A percentile compares a stretch with the other conserved stretches of the same genome.
Conservation (phyloP, 345 rosid species). For the Salix suchowensis region DNA sequence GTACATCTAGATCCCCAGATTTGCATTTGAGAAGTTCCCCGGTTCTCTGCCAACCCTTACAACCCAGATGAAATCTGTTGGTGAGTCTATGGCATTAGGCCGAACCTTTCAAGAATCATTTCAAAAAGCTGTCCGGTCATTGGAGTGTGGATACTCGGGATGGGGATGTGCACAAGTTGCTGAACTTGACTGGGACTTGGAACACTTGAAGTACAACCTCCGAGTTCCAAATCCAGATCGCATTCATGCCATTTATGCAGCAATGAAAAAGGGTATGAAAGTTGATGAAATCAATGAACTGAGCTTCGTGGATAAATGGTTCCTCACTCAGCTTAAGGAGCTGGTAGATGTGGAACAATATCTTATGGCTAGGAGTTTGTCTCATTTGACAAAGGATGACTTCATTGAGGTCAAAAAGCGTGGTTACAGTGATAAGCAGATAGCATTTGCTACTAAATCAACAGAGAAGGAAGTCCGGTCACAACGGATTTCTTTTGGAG, state of each 20-base stretch:
- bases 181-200: conserved; percentile 94
- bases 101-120: conserved; percentile 96
- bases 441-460: conserved; percentile 83
- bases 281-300: conserved; percentile 77
- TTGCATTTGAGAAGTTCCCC: conserved; percentile 98
- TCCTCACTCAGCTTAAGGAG: conserved; percentile 84
- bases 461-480: conserved; percentile 76
- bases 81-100: conserved; percentile 91
- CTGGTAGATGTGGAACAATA: conserved; percentile 88
- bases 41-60: conserved; percentile 85
- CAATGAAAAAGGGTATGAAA: conserved; percentile 94
- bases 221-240: conserved; percentile 89
- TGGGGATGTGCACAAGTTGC: conserved; percentile 81
- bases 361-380: conserved; percentile 53
- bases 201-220: conserved; percentile 74
- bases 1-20: conserved; percentile 64
- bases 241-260: conserved; percentile 79
- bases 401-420: conserved; percentile 69
- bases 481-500: conserved; percentile 60
- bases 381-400: conserved; percentile 72
- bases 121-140: conserved; percentile 85
- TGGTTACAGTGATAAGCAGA: conserved; percentile 95
- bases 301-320: conserved; percentile 88
- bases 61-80: conserved; percentile 98
- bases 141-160: conserved; percentile 80